These are phyloP conservation scores for Dispira parvispora DNA, from an alignment of 192 early-diverging fungal genomes.

Conservation along the genomic window DNA sequence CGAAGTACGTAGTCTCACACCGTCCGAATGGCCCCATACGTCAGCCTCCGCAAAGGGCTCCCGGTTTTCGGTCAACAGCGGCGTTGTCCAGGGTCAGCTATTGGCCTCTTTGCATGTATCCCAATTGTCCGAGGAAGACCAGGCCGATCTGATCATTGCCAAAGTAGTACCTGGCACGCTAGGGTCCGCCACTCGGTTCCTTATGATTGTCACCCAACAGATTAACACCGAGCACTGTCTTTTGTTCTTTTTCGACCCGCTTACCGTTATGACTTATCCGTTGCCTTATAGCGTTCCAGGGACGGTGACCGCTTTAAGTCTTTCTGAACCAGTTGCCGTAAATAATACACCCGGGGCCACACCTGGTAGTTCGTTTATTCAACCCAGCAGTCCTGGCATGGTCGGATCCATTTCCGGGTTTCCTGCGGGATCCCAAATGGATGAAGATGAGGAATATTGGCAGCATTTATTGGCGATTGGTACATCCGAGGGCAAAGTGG, in stretches of 20 bases:
- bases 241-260: not conserved
- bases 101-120: not conserved
- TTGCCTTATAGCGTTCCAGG: not conserved
- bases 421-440: too few relatives aligned
- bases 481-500: not conserved
- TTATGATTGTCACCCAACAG: not conserved
- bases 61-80: not conserved
- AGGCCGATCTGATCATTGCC: not conserved
- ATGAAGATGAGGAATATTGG: not conserved
- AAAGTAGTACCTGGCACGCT: not conserved
- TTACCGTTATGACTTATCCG: not conserved
- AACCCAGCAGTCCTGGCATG: not conserved
- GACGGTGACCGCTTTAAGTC: not conserved
- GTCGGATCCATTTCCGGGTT: not conserved
- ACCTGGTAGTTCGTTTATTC: not conserved
- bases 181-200: not conserved
- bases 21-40: not conserved
- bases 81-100: not conserved
- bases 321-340: not conserved
- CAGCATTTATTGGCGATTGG: not conserved
- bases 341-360: not conserved
- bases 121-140: not conserved
- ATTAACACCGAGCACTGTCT: not conserved
- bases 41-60: not conserved
- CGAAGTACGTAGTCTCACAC: not conserved